Percentiles rank a stretch among this genome's conserved stretches.
Conservation (phyloP, 805 yeast genomes). For the Candida quercuum region DNA sequence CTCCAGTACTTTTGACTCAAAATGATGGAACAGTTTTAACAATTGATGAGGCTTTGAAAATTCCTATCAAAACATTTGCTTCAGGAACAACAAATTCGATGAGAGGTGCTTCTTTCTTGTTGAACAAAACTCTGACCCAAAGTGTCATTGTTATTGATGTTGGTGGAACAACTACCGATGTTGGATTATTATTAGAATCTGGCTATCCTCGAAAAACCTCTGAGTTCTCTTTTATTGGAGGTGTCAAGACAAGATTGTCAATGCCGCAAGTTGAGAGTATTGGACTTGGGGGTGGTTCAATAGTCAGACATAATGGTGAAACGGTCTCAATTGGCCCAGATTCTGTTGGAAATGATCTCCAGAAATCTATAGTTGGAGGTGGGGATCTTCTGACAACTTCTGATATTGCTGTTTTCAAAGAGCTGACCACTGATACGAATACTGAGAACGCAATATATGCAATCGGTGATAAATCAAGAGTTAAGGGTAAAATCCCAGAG, state of each 20-base stretch:
- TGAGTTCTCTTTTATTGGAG: conserved; percentile 39
- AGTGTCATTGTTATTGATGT: conserved; percentile 38
- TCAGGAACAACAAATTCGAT: conserved; percentile 47
- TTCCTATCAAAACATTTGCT: conserved; percentile 43
- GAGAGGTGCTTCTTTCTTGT: conserved; percentile 42
- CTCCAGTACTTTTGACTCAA: conserved; percentile 40
- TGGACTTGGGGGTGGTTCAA: conserved; percentile 49
- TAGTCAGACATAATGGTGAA: conserved; percentile 27
- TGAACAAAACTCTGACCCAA: conserved; percentile 19
- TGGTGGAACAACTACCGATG: conserved; percentile 48
- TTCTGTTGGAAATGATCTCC: conserved; percentile 39
- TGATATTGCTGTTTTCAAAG: conserved; percentile 28
- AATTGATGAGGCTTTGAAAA: conserved; percentile 32
- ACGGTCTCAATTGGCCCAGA: conserved; percentile 40
- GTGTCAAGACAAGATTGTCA: conserved; percentile 42
- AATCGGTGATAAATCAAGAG: conserved; percentile 25
- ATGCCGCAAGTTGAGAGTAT: conserved; percentile 48
- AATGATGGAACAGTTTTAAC: conserved; percentile 47
- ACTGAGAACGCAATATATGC: conserved; percentile 11
- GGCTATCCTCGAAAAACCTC: conserved; percentile 46
- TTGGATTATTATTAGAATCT: conserved; percentile 36
- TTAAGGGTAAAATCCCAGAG: conserved; percentile 18
- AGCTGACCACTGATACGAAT: conserved; percentile 7
- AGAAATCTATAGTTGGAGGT: conserved; percentile 35
- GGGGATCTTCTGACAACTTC: conserved; percentile 37